Base-by-base conservation (phyloP, 2,329 filamentous ascomycete genomes). In the Mariannaea elegans region DNA sequence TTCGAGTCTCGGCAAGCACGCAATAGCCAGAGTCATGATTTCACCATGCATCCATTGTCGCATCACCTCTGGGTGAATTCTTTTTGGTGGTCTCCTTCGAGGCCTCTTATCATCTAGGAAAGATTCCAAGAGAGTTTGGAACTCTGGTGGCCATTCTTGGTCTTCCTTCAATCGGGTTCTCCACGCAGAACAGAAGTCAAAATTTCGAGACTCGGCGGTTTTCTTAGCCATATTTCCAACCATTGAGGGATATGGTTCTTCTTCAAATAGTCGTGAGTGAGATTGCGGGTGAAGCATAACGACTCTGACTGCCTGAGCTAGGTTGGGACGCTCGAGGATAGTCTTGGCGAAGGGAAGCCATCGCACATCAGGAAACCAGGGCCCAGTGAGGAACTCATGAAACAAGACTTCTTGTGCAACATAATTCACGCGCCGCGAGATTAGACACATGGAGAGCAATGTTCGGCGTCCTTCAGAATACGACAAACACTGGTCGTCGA, bases 101-200 rank as follows among this genome's bases (percentile, higher is more conserved):
- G 23, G 13, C 16, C 32, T n/a, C 23, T n/a, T 12, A 19, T 50
- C 47, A 9, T 50, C 34, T 16, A 50, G 23, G 19, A 50, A 50
- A 4, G 47, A 29, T 24, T 29, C 21, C 12, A 50, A 24, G 5
- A 50, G 23, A 10, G 34, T 41, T 19, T 39, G 23, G 8, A 50
- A 50, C 21, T 50, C 47, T 6, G 47, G 47, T 18, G 47, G 47
- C 47, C 34, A 41, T 29, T 50, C 47, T 4, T 29, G 21, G 23
- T 41, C 34, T 3, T 39, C 18, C 12, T 29, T 21, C 7, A 50
- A 7, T 7, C 47, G 47, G n/a, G 21, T 41, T 23, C 23, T 31
- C 7, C 39, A 36, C 6, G 32, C 32, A 12, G 32, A 7, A 13
- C 32, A 36, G 13, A 36, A 36, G 32, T 36, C 32, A 7, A 36